A percentile compares a stretch with the other conserved stretches of the same genome.
Evolutionary conservation across 352 stramenopile genomes (phyloP).

Genomic region (Phytophthora podocarpi): DNA sequence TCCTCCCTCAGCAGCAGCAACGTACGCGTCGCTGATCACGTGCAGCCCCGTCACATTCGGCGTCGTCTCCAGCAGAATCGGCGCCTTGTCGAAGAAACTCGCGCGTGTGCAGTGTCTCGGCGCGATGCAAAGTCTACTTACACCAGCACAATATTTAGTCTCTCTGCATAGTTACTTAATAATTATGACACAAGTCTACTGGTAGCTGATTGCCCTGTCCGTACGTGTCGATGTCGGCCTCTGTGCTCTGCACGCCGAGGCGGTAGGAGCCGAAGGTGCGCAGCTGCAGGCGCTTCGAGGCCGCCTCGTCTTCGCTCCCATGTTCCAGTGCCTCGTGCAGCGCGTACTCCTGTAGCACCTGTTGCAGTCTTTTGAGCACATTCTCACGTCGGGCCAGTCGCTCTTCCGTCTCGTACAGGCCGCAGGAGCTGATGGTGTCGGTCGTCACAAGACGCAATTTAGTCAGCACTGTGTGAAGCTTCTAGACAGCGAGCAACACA

Average conservation of each 20-base stretch:
- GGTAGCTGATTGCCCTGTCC: constrained; percentile 2
- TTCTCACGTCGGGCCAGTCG: constrained; percentile 64
- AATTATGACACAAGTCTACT: not conserved
- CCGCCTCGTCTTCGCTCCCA: constrained; percentile 54
- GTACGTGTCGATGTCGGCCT: constrained; percentile 89
- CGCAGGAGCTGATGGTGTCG: constrained; percentile 59
- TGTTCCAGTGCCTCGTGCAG: constrained; percentile 59
- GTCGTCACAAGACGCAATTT: too few species aligned
- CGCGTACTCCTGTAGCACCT: constrained; percentile 80
- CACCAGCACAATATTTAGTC: not conserved
- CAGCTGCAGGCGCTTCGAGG: constrained; percentile 58
- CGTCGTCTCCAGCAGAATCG: constrained; percentile 77
- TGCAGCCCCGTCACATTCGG: constrained; percentile 72
- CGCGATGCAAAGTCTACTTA: constrained; percentile 76
- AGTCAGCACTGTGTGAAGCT: too few species aligned
- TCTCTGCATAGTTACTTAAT: too few species aligned
- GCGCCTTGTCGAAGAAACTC: constrained; percentile 91
- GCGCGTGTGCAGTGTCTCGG: constrained; percentile 77
- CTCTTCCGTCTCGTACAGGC: constrained; percentile 78
- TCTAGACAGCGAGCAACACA: not conserved
- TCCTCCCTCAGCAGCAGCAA: not conserved
- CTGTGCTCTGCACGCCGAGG: constrained; percentile 84
- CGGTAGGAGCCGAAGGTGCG: constrained; percentile 93
- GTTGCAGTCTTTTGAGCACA: constrained; percentile 67
- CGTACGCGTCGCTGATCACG: constrained; percentile 91